phyloP scores from a whole-genome alignment of 108 stramenopile genomes.

The Cyclotella choctawhatcheeana region DNA sequence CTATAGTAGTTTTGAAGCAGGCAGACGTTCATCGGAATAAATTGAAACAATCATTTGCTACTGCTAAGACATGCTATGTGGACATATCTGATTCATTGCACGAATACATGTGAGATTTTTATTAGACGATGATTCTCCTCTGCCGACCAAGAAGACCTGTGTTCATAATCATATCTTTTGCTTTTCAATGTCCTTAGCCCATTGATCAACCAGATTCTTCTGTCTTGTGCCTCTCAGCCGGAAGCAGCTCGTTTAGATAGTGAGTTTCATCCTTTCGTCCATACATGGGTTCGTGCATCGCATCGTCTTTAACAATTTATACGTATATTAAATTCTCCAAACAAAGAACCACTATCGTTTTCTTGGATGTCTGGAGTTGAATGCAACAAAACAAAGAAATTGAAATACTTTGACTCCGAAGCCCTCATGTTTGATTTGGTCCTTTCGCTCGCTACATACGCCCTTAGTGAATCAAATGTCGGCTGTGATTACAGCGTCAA shows the following conservation, averaged over 20 bases:
- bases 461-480: slow-evolving; percentile 71
- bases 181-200: slow-evolving; percentile 50
- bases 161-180: not conserved
- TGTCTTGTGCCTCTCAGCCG: slow-evolving; percentile 87
- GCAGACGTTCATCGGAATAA: slow-evolving; percentile 40
- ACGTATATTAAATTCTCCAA: not conserved
- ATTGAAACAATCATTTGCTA: slow-evolving; percentile 41
- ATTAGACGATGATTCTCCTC: not conserved
- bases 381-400: slow-evolving; percentile 42
- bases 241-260: slow-evolving; percentile 77
- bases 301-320: not conserved
- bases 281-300: not conserved
- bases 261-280: slow-evolving; percentile 41
- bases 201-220: slow-evolving; percentile 76
- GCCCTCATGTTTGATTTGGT: slow-evolving; percentile 91
- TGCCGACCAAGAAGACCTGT: not conserved
- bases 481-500: slow-evolving; percentile 73
- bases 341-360: slow-evolving; percentile 61
- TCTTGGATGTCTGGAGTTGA: slow-evolving; percentile 88
- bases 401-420: slow-evolving; percentile 67
- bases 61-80: slow-evolving; percentile 33
- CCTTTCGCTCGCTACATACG: slow-evolving; percentile 75
- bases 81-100: slow-evolving; percentile 28
- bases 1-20: slow-evolving; percentile 24
- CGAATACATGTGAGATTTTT: slow-evolving; percentile 38